Evolutionary conservation across 1,139 yeast genomes (phyloP), one percentile per base, ranked within the genome.

Genomic region (Suhomyces guaymorum): DNA sequence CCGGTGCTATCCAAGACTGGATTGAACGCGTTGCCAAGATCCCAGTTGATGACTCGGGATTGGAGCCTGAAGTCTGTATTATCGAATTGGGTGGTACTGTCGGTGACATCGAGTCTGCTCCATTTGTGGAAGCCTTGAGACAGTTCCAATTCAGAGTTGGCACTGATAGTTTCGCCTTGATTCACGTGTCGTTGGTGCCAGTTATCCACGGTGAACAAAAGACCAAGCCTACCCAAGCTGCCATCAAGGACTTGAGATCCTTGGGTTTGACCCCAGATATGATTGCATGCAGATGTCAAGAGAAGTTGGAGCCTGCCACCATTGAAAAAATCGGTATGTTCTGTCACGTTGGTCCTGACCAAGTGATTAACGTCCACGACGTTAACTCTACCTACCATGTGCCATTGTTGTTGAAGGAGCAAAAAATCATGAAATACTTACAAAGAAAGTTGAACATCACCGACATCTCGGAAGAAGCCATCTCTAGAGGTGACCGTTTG

Each of bases 151-250:
- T 92, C 70, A 80, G 96, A 59, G 97, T 90, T 46, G 98, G 98
- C 15, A 69, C 73, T 43, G 96, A 87, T 44, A 92, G 87, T 69
- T 92, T 94, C 66, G 96, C 97, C 12, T 75, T 94, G 59, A 88
- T 92, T 54, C 99, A 92, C 54, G 99, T 92, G 38, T 90, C 97
- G 31, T 75, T 92, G 50, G 97, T 92, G 28, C 97, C 97, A 25
- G 97, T 92, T 35, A 92, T 92, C 54, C 95, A 89, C 49, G 98
- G 97, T 42, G 99, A 92, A 70, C 96, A 92, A 67, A 92, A 92
- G 75, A 92, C 99, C 32, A 92, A 92, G 68, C 99, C 99, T 39
- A 92, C 99, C 8, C 99, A 92, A 70, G 98, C 97, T 43, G 99
- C 99, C 28, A 86, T 94, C 56, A 88, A 89, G 62, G 98, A 92